Evolutionary conservation across 2,329 filamentous ascomycete genomes (phyloP).

Genomic region (Trichoderma citrinoviride): DNA sequence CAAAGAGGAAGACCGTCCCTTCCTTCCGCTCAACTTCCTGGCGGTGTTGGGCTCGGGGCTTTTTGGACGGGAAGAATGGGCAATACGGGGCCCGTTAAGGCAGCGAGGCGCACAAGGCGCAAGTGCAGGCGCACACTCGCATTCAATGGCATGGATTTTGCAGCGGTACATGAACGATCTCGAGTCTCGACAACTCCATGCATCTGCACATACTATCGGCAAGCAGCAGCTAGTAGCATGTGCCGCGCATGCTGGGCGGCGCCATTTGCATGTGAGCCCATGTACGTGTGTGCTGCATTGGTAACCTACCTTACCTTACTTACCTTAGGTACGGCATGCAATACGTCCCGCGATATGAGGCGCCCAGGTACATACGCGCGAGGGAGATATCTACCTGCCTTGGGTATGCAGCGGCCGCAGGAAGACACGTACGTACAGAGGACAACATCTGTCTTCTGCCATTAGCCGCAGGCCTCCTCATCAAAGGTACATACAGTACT

Average conservation of each 20-base stretch:
- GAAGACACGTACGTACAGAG: neutral
- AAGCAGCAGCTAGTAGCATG: neutral
- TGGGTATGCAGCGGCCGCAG: neutral
- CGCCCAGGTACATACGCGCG: neutral
- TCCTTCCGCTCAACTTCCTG: neutral
- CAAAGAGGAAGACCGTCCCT: neutral
- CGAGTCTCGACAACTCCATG: constrained; percentile 13
- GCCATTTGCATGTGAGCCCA: neutral
- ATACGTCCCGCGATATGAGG: neutral
- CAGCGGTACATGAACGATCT: constrained; percentile 8
- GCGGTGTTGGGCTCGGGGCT: neutral
- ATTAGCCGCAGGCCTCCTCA: neutral
- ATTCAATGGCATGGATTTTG: constrained; percentile 1
- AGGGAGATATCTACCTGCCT: neutral
- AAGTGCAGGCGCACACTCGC: constrained; percentile 6
- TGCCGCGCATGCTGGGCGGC: neutral
- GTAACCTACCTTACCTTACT: neutral
- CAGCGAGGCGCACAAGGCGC: neutral
- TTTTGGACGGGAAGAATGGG: neutral
- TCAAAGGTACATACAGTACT: neutral
- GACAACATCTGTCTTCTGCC: neutral
- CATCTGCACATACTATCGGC: constrained; percentile 12
- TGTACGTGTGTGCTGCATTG: constrained; percentile 14
- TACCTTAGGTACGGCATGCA: neutral
- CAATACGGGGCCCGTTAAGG: neutral